Percentiles rank a stretch among this genome's conserved stretches.
phyloP scores from a whole-genome alignment of 768 basidiomycete species.

The Trametes villosa region DNA sequence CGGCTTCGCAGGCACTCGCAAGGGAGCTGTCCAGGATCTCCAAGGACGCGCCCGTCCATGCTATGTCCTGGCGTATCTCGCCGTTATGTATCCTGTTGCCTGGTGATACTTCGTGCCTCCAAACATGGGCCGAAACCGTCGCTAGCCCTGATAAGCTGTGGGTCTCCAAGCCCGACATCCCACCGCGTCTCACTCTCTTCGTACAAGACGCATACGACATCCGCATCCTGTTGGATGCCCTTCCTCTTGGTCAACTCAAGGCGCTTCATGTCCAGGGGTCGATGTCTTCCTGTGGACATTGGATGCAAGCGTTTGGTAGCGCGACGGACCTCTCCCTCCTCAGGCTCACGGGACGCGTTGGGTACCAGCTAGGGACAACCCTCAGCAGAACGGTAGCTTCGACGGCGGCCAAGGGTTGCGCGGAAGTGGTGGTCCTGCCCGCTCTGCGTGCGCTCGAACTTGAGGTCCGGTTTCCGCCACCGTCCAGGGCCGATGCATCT shows the following conservation, averaged over 20 bases:
- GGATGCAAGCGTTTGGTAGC: background rate
- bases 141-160: background rate
- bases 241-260: background rate
- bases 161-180: background rate
- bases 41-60: background rate
- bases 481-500: too few species aligned
- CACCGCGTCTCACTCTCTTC: background rate
- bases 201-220: background rate
- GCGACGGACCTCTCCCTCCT: constrained; percentile 4
- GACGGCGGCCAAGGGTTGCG: too few species aligned
- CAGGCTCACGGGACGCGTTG: background rate
- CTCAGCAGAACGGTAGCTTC: background rate
- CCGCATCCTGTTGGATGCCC: background rate
- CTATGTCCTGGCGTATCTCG: constrained; percentile 1
- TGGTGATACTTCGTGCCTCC: too few species aligned
- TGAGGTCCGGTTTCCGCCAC: too few species aligned
- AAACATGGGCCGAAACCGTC: background rate
- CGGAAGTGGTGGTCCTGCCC: too few species aligned
- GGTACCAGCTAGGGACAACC: background rate
- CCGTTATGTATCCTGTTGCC: too few species aligned
- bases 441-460: too few species aligned
- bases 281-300: background rate
- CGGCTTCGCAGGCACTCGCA: too few species aligned
- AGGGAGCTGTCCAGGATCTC: background rate
- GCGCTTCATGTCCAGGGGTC: background rate